Base-by-base conservation (phyloP, 2,329 filamentous ascomycete genomes). In the Botrytis deweyae region DNA sequence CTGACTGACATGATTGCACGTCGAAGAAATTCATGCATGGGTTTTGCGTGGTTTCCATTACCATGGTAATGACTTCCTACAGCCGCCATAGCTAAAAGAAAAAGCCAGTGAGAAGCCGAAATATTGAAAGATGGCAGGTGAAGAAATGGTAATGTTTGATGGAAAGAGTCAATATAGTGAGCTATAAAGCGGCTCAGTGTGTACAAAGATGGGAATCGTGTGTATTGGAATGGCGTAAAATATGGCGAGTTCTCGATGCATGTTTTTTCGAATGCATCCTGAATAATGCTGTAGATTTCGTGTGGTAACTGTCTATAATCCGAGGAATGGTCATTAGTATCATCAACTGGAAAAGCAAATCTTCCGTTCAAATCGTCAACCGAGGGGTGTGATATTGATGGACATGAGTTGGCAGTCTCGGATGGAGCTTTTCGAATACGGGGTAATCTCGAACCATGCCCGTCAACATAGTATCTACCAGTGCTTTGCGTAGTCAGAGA, bases 121-220 rank as follows among this genome's bases (percentile, higher is more conserved):
- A 46, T 46, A 7, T 65, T 40, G 9, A 65, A 46, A 18, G 62
- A 65, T 33, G 62, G 40, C 29, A 65, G n/a, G 40, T 65, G 62
- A 46, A 46, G 46, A 33, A 65, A 65, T 25, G 62, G 62, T 65
- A 65, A 65, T 44, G 18, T 65, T 29, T 46, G 76, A 61, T 84
- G 82, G 46, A 84, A 84, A 62, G 81, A 80, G 58, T 81, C 78
- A 38, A 83, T 81, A 75, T 82, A 85, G 36, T 79, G 78, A n/a
- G 73, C 63, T 63, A 84, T 75, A 61, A 82, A 83, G 33, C 70
- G 61, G 44, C 72, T 73, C 14, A 79, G 59, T 20, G 63, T 44
- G 29, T 76, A 66, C 22, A 68, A 36, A 25, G 77, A 73, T 58
- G 77, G 77, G 63, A 79, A 78, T n/a, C 70, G 64, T 22, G 58